phyloP scores from a whole-genome alignment of 2,329 filamentous ascomycete genomes.

The Exophiala lecanii-corni region DNA sequence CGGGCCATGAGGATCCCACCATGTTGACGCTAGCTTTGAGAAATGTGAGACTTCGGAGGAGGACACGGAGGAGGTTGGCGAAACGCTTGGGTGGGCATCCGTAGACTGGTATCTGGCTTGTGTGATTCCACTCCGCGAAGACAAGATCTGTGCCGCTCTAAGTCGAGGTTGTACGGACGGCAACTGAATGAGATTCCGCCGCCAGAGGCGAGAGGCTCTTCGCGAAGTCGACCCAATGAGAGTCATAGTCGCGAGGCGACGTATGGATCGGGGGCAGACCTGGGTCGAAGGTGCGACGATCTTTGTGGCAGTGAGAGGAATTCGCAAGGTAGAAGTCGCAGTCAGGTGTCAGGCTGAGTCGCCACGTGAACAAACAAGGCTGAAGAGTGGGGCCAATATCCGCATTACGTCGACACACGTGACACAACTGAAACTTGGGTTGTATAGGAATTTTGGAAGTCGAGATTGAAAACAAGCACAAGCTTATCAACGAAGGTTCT shows the following conservation, averaged over 20 bases:
- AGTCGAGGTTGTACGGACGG: neutral
- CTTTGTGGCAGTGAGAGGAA: too few relatives aligned
- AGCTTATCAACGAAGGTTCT: neutral
- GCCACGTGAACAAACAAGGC: too few relatives aligned
- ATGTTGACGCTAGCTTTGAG: constrained; percentile 83
- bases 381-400: too few relatives aligned
- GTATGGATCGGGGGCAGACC: too few relatives aligned
- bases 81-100: neutral
- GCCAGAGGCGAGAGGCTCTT: neutral
- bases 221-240: neutral
- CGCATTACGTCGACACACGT: too few relatives aligned
- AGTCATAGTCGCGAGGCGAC: neutral
- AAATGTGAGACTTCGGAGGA: constrained; percentile 89
- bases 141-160: neutral
- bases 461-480: constrained; percentile 1
- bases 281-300: too few relatives aligned
- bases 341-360: constrained; percentile 3
- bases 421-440: too few relatives aligned
- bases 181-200: neutral
- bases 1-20: constrained; percentile 95
- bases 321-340: too few relatives aligned
- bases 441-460: too few relatives aligned
- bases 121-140: neutral
- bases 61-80: constrained; percentile 65
- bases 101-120: constrained; percentile 1